Evolutionary conservation across 139 green algal genomes (phyloP).

Genomic region (Gonium pectorale): DNA sequence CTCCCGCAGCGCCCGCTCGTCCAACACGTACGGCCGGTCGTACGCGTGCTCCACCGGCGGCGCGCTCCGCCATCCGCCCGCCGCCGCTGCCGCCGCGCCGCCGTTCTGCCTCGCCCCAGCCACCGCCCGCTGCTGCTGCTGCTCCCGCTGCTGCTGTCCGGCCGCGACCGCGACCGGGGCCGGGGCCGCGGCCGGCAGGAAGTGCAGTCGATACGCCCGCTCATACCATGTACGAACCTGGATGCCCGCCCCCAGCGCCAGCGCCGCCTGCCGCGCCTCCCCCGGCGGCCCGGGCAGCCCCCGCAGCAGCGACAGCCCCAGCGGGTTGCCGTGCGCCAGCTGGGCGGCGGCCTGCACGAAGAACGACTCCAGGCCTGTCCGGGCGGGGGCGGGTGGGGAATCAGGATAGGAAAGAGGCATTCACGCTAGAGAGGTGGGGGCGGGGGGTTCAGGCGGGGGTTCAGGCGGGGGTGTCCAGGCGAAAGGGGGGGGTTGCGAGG

Average conservation of each 20-base stretch:
- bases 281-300: not conserved
- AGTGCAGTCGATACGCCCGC: slow-evolving; percentile 1
- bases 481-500: too few relatives aligned
- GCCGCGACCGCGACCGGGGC: not conserved
- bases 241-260: slow-evolving; percentile 8
- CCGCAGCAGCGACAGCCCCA: slow-evolving; percentile 18
- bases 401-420: not conserved
- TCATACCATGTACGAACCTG: slow-evolving; percentile 2
- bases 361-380: slow-evolving; percentile 12
- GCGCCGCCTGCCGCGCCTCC: not conserved
- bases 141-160: not conserved
- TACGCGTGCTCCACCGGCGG: not conserved
- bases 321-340: not conserved
- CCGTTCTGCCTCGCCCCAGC: not conserved
- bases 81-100: not conserved
- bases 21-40: slow-evolving; percentile 7
- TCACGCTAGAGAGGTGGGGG: too few relatives aligned
- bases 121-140: not conserved
- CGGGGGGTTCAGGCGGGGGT: too few relatives aligned
- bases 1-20: slow-evolving; percentile 6
- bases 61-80: not conserved
- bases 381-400: not conserved
- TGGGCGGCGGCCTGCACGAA: slow-evolving; percentile 4
- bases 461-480: too few relatives aligned
- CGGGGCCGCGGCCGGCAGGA: not conserved